A percentile compares a stretch with the other conserved stretches of the same genome.
Evolutionary conservation across 306 rosid genomes (phyloP).

Genomic region (Casuarina glauca): DNA sequence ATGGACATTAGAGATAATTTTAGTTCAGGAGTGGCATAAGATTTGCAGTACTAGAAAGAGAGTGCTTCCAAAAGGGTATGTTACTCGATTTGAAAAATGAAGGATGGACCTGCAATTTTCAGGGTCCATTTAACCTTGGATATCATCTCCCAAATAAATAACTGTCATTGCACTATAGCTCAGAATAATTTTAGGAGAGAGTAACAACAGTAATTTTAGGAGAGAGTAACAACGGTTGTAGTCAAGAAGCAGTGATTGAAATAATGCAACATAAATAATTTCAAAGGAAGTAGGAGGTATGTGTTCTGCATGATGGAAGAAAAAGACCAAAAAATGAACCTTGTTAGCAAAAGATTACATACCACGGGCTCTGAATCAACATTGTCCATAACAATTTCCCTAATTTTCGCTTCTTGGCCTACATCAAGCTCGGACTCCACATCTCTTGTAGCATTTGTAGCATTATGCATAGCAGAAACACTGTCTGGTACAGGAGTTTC

Average conservation of each 20-base stretch:
- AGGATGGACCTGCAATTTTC: not conserved
- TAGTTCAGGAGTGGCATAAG: not conserved
- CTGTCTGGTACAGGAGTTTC: slow-evolving; percentile 64
- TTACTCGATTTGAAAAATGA: not conserved
- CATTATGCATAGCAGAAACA: slow-evolving; percentile 64
- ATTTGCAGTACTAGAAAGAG: not conserved
- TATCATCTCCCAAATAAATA: not conserved
- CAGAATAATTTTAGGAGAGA: not conserved
- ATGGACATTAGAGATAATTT: not conserved
- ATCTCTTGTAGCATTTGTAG: slow-evolving; percentile 71
- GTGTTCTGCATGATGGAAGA: no score
- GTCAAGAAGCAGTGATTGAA: not conserved
- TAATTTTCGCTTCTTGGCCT: slow-evolving; percentile 72
- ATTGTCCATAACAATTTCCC: slow-evolving; percentile 77
- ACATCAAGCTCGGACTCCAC: slow-evolving; percentile 69
- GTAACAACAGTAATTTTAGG: not conserved
- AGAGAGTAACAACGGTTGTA: not conserved
- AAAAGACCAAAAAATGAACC: slow-evolving; percentile 27
- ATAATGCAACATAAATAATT: not conserved
- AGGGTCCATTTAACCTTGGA: not conserved
- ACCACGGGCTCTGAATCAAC: slow-evolving; percentile 54
- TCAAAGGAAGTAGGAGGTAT: not conserved
- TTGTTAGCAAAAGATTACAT: slow-evolving; percentile 29
- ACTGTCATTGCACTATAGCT: not conserved
- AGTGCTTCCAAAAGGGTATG: not conserved